Evolutionary conservation across 495 filamentous ascomycete genomes (phyloP), one percentile per base, ranked within the genome.

Genomic region (Tuber brumale): DNA sequence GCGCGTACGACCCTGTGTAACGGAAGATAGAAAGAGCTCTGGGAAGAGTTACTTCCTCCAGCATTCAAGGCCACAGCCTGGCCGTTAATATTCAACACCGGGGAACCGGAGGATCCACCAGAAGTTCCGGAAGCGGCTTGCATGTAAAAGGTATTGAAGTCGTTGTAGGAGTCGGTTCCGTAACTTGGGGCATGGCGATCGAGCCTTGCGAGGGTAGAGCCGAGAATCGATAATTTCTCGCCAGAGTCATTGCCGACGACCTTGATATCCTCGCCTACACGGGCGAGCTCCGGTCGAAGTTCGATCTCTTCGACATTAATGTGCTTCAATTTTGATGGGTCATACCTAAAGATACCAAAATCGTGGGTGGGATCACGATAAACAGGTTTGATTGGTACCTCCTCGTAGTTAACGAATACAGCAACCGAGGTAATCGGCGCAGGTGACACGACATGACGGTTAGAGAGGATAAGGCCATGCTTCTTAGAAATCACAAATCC

Each of bases 141-240:
- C 82, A 83, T 83, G 81, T 83, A 83, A 71, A 83, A 83, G 5
- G 82, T 83, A 71, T 83, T 83, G 70, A 83, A 83, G 74, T 83
- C 82, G 69, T 83, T 83, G 73, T 83, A 83, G 39, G 76, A 79
- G 70, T 83, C 79, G 48, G 75, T 76, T 16, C 82, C 82, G 76
- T 83, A 83, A 70, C 76, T 80, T 48, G 82, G 82, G 44, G 82
- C 82, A 39, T 83, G 81, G 35, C 82, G 73, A 61, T 83, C 82
- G 39, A 83, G 70, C 37, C 82, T 81, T 9, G 82, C 82, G 31
- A 83, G 77, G 71, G 82, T 83, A 31, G 81, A 83, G 27, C 82
- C 82, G 51, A 83, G 76, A 70, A 83, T 83, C 45, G 81, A 83
- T 23, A 83, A 72, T 75, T 83, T 83, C 76, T 83, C 82, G 16